Conservation (phyloP, 1,139 yeast species). For the Geotrichum fermentans region DNA sequence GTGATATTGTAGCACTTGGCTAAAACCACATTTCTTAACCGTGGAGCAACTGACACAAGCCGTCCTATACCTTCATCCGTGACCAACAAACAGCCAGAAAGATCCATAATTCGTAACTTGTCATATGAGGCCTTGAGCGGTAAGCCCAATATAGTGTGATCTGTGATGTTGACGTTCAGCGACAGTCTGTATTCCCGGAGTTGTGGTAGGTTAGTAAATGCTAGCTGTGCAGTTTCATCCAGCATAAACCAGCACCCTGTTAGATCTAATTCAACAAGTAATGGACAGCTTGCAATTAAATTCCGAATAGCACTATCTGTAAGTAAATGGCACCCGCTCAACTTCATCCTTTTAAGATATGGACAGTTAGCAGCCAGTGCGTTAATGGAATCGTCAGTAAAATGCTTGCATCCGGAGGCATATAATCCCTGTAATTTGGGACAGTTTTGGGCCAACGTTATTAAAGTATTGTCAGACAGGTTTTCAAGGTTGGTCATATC, state of each 20-base stretch:
- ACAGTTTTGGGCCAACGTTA: constrained; percentile 68
- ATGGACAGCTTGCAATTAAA: constrained; percentile 65
- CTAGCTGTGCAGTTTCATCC: constrained; percentile 54
- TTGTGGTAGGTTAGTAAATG: constrained; percentile 62
- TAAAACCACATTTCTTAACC: constrained; percentile 77
- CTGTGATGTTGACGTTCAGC: constrained; percentile 65
- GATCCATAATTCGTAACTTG: constrained; percentile 69
- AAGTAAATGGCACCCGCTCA: constrained; percentile 65
- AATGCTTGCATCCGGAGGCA: constrained; percentile 74
- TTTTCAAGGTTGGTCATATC: constrained; percentile 84
- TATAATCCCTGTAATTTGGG: constrained; percentile 81
- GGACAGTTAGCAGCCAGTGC: constrained; percentile 60
- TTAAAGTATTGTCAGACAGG: constrained; percentile 61
- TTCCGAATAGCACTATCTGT: constrained; percentile 63
- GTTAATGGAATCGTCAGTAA: constrained; percentile 63
- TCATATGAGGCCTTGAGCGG: constrained; percentile 39
- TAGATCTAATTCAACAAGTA: constrained; percentile 83
- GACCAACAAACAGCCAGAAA: constrained; percentile 77
- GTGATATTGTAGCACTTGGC: constrained; percentile 88
- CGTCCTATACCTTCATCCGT: constrained; percentile 76
- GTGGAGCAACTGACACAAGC: constrained; percentile 73
- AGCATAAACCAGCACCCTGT: constrained; percentile 76
- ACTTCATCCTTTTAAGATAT: constrained; percentile 73
- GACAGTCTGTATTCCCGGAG: constrained; percentile 81
- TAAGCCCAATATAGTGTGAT: constrained; percentile 43